These are phyloP conservation scores for Cyclanthera cordifolia DNA, from an alignment of 306 rosid genomes.

Conservation along the genomic window DNA sequence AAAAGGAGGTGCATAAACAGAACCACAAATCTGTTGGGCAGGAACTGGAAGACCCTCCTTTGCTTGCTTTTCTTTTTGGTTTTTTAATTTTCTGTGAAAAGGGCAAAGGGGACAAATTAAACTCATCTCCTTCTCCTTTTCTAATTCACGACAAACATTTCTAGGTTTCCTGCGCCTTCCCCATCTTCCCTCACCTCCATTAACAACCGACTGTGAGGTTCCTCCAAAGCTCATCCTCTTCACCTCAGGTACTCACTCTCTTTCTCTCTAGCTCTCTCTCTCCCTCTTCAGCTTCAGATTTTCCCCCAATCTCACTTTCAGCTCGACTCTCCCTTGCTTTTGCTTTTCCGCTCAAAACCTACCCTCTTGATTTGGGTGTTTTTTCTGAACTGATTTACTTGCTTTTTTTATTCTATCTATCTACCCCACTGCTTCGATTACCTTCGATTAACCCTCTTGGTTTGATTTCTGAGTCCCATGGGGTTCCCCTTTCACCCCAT, in stretches of 20 bases:
- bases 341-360: background rate
- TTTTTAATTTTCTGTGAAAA: background rate
- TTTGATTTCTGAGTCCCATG: background rate
- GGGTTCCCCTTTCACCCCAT: background rate
- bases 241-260: conserved; percentile 7
- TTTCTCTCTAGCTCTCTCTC: background rate
- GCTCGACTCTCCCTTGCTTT: background rate
- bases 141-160: conserved; percentile 1
- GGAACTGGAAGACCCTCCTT: background rate
- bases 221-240: background rate
- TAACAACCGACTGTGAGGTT: background rate
- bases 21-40: conserved; percentile 2
- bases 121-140: conserved; percentile 2
- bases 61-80: background rate
- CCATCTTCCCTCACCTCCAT: background rate
- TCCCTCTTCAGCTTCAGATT: background rate
- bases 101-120: background rate
- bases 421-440: background rate
- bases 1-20: background rate
- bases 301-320: background rate
- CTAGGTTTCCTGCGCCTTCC: background rate
- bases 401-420: background rate
- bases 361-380: background rate
- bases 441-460: background rate
- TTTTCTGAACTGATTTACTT: background rate